These are phyloP conservation scores for Pistacia atlantica DNA, from an alignment of 345 rosid genomes.

Conservation along the genomic window DNA sequence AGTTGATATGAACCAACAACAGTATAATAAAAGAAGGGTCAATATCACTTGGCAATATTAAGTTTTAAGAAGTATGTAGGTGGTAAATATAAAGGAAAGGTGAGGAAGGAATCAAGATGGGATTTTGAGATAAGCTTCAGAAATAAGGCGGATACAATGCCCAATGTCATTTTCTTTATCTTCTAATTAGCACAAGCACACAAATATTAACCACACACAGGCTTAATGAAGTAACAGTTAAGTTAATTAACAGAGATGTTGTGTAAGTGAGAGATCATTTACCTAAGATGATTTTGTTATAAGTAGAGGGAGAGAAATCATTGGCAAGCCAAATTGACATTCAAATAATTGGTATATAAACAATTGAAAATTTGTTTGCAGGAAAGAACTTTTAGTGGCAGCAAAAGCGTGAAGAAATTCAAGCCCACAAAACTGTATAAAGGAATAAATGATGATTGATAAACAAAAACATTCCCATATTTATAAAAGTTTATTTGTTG, in stretches of 20 bases:
- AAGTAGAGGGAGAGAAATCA: too few relatives aligned
- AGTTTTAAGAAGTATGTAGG: background rate
- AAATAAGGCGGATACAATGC: background rate
- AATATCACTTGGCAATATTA: background rate
- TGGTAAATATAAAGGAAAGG: background rate
- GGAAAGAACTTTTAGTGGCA: conserved; percentile 16
- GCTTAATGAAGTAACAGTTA: too few relatives aligned
- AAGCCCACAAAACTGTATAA: conserved; percentile 20
- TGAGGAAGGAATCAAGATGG: background rate
- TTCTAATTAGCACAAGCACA: too few relatives aligned
- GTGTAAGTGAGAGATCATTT: too few relatives aligned
- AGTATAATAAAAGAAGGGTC: conserved; percentile 12
- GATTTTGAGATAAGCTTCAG: background rate
- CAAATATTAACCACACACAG: too few relatives aligned
- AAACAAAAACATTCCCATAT: background rate
- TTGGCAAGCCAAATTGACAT: background rate
- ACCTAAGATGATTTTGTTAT: too few relatives aligned
- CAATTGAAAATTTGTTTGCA: conserved; percentile 3
- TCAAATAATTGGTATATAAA: conserved; percentile 16
- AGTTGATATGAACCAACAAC: conserved; percentile 32
- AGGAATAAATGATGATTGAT: conserved; percentile 17
- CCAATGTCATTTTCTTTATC: too few relatives aligned
- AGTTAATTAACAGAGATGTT: too few relatives aligned
- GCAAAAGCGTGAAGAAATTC: conserved; percentile 19
- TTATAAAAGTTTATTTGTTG: background rate